These are phyloP conservation scores for Gossypium gossypioides DNA, from an alignment of 441 rosid genomes.

Conservation along the genomic window DNA sequence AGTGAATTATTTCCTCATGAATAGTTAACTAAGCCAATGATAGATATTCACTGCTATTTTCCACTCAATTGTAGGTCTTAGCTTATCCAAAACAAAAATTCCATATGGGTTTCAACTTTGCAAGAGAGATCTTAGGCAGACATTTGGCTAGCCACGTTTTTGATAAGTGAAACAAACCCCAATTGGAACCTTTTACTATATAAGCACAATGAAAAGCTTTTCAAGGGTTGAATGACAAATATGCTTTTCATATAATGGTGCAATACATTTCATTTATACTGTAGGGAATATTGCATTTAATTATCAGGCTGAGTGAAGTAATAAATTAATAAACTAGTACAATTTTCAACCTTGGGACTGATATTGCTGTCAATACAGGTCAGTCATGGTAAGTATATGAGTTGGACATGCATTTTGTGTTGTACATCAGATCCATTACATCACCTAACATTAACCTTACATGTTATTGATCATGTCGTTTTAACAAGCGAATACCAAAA, in stretches of 20 bases:
- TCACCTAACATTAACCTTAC: slow-evolving; percentile 2
- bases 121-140: neutral
- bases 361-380: slow-evolving; percentile 1
- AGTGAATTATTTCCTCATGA: neutral
- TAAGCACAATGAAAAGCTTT: neutral
- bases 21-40: neutral
- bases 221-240: neutral
- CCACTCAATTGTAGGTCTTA: neutral
- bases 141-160: neutral
- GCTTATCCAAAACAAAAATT: slow-evolving; percentile 2
- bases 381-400: slow-evolving; percentile 15
- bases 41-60: neutral
- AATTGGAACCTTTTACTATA: neutral
- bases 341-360: neutral
- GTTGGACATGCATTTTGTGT: slow-evolving; percentile 4
- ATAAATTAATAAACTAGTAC: neutral
- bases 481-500: neutral
- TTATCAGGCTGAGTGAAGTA: neutral
- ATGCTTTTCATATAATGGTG: neutral
- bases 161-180: neutral
- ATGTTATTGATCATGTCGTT: neutral
- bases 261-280: neutral
- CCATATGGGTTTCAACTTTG: neutral
- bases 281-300: neutral
- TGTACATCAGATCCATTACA: neutral